These are phyloP conservation scores for Mycosphaerella sp. DNA, from an alignment of 2,329 filamentous ascomycete genomes.

Conservation along the genomic window DNA sequence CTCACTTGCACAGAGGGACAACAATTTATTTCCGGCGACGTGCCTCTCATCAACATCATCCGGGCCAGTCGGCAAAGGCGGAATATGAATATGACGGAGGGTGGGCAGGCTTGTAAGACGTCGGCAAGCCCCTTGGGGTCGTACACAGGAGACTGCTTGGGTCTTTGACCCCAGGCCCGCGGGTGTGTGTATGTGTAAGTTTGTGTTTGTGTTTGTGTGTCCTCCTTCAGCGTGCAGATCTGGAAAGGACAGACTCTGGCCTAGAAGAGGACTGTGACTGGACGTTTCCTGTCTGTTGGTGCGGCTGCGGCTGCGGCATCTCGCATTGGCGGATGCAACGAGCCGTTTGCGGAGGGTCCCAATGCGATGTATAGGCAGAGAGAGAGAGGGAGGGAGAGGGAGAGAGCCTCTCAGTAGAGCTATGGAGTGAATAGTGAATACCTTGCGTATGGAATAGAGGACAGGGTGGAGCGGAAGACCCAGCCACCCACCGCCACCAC, in stretches of 20 bases:
- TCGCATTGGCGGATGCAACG: background rate
- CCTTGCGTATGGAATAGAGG: too few relatives aligned
- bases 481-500: background rate
- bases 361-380: too few relatives aligned
- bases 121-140: background rate
- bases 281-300: background rate
- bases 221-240: background rate
- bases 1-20: too few relatives aligned
- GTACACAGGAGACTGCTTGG: conserved; percentile 11
- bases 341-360: background rate
- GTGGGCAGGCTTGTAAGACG: conserved; percentile 1
- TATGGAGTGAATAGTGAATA: too few relatives aligned
- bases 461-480: background rate
- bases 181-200: too few relatives aligned
- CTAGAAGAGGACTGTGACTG: too few relatives aligned
- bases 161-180: conserved; percentile 5
- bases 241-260: background rate
- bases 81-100: background rate
- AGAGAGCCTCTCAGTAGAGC: too few relatives aligned
- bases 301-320: background rate
- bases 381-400: background rate
- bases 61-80: too few relatives aligned
- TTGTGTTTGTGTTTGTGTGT: background rate
- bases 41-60: too few relatives aligned
- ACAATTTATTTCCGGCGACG: too few relatives aligned